Conservation (phyloP, 2,329 filamentous ascomycete species). For the Fusarium sp. region DNA sequence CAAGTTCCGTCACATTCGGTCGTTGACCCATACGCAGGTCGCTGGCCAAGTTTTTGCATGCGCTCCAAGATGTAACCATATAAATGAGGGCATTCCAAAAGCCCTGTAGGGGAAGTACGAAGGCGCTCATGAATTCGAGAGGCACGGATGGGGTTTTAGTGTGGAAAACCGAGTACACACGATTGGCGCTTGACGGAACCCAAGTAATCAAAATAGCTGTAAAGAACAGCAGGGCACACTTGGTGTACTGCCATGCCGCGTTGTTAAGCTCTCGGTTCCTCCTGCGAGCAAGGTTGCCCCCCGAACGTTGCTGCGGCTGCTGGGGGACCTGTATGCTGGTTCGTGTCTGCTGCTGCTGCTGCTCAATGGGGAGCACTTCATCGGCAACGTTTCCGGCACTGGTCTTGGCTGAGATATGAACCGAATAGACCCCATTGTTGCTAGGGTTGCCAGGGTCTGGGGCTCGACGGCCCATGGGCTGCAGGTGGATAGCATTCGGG, state of each 20-base stretch:
- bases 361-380: conserved; percentile 46
- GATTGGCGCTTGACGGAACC: conserved; percentile 84
- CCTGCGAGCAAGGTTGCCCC: conserved; percentile 52
- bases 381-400: conserved; percentile 44
- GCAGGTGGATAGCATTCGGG: conserved; percentile 44
- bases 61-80: conserved; percentile 76
- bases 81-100: conserved; percentile 91
- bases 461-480: conserved; percentile 42
- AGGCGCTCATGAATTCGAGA: conserved; percentile 78
- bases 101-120: conserved; percentile 85
- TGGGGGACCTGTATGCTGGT: conserved; percentile 18
- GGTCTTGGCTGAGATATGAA: conserved; percentile 63
- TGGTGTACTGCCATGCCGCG: conserved; percentile 78
- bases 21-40: conserved; percentile 54
- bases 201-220: conserved; percentile 79
- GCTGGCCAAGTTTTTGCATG: conserved; percentile 66
- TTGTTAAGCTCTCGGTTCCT: conserved; percentile 69
- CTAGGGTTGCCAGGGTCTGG: conserved; percentile 28
- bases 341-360: conserved; percentile 32
- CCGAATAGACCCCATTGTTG: conserved; percentile 61
- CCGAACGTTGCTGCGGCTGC: conserved; percentile 40
- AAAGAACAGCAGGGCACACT: conserved; percentile 80
- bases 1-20: conserved; percentile 55
- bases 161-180: conserved; percentile 78
- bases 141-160: conserved; percentile 66